Conservation (phyloP, 805 yeast genomes). For the Hagleromyces aurorensis region DNA sequence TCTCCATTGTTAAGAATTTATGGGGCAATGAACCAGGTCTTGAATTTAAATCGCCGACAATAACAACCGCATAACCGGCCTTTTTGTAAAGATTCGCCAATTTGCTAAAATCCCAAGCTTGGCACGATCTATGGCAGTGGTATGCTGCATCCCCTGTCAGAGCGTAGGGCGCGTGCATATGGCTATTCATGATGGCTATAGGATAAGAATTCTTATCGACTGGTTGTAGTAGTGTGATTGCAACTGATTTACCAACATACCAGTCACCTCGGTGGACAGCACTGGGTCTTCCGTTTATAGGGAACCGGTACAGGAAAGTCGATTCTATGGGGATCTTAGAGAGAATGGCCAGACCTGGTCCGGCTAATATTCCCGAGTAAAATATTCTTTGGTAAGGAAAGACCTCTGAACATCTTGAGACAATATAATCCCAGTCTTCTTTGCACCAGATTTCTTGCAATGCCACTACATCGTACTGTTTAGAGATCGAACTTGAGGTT, state of each 20-base stretch:
- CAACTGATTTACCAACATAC: conserved; percentile 89
- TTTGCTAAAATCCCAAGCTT: conserved; percentile 90
- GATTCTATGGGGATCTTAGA: conserved; percentile 78
- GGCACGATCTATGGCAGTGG: conserved; percentile 82
- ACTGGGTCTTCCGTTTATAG: conserved; percentile 88
- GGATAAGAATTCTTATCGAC: conserved; percentile 40
- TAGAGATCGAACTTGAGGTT: conserved; percentile 1
- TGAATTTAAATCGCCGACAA: conserved; percentile 91
- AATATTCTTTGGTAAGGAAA: conserved; percentile 66
- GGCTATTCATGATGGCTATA: conserved; percentile 79
- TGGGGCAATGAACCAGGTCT: conserved; percentile 82
- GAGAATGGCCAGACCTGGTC: conserved; percentile 85
- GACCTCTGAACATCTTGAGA: conserved; percentile 33
- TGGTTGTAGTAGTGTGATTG: conserved; percentile 61
- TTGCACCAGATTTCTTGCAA: conserved; percentile 93
- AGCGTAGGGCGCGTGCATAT: conserved; percentile 96
- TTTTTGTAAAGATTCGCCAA: conserved; percentile 50
- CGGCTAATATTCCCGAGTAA: conserved; percentile 77
- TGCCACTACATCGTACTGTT: conserved; percentile 73
- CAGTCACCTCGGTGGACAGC: conserved; percentile 95
- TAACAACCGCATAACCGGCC: conserved; percentile 78
- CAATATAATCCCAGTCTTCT: conserved; percentile 70
- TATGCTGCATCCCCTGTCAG: conserved; percentile 80
- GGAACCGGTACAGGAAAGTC: conserved; percentile 75
- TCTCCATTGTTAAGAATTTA: conserved; percentile 58